Evolutionary conservation across 2,329 filamentous ascomycete genomes (phyloP).

Genomic region (Aaosphaeria pasadenensis): DNA sequence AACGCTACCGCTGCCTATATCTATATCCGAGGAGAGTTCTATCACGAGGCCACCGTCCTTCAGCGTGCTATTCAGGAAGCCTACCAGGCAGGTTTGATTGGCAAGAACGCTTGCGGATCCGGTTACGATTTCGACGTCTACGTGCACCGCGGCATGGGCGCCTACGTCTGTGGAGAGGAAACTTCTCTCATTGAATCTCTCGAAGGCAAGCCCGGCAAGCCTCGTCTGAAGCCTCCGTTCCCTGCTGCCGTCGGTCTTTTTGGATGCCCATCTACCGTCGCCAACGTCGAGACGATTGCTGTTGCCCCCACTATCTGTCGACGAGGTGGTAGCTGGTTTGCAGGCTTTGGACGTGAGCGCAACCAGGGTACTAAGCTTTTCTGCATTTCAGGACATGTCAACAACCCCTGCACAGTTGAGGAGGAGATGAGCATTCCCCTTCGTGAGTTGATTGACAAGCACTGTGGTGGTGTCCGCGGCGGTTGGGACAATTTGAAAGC

Average conservation of each 20-base stretch:
- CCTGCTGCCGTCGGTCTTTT: constrained; percentile 96
- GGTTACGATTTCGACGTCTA: constrained; percentile 98
- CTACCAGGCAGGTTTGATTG: constrained; percentile 89
- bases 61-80: constrained; percentile 97
- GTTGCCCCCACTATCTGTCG: constrained; percentile 95
- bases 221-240: constrained; percentile 97
- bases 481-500: constrained; percentile 98
- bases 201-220: constrained; percentile 98
- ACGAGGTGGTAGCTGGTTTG: constrained; percentile 90
- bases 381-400: constrained; percentile 98
- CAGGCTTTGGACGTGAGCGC: constrained; percentile 87
- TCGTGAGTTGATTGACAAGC: constrained; percentile 93
- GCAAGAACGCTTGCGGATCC: constrained; percentile 95
- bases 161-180: constrained; percentile 97
- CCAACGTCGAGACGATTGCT: constrained; percentile 96
- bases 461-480: constrained; percentile 93
- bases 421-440: constrained; percentile 99
- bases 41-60: constrained; percentile 89
- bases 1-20: constrained; percentile 98
- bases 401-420: constrained; percentile 96
- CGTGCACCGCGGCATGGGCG: constrained; percentile 93
- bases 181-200: constrained; percentile 97
- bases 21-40: constrained; percentile 98
- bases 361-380: constrained; percentile 98
- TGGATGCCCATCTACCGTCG: constrained; percentile 94